These are phyloP conservation scores for Ustilago bromivora DNA, from an alignment of 1,284 basidiomycete genomes.

Conservation along the genomic window DNA sequence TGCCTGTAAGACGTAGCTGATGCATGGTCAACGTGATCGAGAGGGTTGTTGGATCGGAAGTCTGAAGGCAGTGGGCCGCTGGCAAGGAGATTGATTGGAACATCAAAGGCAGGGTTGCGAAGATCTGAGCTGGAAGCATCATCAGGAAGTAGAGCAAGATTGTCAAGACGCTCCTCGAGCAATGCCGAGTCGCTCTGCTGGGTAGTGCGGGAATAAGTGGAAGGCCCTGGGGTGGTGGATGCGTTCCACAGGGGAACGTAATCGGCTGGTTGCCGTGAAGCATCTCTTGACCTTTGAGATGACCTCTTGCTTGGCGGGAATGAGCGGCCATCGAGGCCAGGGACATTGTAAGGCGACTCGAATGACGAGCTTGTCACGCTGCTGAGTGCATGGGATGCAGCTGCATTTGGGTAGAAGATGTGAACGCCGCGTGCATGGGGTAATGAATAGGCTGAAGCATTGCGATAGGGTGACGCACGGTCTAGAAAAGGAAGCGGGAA, in stretches of 20 bases:
- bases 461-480: constrained; percentile 16
- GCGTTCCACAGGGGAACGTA: constrained; percentile 38
- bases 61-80: neutral
- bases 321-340: constrained; percentile 5
- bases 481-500: constrained; percentile 18
- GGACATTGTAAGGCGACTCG: constrained; percentile 3
- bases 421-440: constrained; percentile 27
- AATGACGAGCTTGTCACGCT: neutral
- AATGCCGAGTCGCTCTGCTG: neutral
- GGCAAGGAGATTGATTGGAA: constrained; percentile 24
- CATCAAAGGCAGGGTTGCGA: constrained; percentile 1
- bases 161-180: constrained; percentile 9
- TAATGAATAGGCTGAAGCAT: constrained; percentile 8
- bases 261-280: neutral
- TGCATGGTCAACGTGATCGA: neutral
- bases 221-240: constrained; percentile 7
- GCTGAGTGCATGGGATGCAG: constrained; percentile 28
- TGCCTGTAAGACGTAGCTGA: neutral
- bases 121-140: neutral
- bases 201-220: neutral
- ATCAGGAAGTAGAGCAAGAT: constrained; percentile 9
- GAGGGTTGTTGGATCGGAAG: neutral
- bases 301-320: constrained; percentile 1
- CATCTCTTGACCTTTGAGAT: neutral
- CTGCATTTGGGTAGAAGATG: constrained; percentile 32